These are phyloP conservation scores for Ganoderma leucocontextum DNA, from an alignment of 1,284 basidiomycete genomes.

Conservation along the genomic window DNA sequence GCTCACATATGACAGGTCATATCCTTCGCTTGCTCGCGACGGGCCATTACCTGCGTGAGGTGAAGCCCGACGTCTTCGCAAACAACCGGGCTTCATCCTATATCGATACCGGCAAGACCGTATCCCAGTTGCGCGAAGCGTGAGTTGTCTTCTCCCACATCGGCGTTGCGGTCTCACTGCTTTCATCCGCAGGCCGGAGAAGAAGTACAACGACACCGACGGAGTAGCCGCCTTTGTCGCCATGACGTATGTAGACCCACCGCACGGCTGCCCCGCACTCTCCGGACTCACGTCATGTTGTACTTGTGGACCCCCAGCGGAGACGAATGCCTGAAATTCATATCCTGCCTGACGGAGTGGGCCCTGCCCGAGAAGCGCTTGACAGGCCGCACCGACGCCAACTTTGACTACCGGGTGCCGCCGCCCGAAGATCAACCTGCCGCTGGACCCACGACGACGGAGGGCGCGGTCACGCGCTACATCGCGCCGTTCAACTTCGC, in stretches of 20 bases:
- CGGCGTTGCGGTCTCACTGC: background rate
- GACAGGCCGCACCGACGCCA: constrained; percentile 4
- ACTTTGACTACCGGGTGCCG: constrained; percentile 6
- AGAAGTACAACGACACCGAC: constrained; percentile 38
- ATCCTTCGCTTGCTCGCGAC: constrained; percentile 41
- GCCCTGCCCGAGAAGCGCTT: constrained; percentile 15
- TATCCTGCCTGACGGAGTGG: constrained; percentile 28
- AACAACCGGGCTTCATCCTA: constrained; percentile 41
- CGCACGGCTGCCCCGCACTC: too few relatives aligned
- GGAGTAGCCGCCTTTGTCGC: too few relatives aligned
- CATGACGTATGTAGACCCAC: too few relatives aligned
- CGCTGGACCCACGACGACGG: constrained; percentile 36
- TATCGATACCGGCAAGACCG: constrained; percentile 67
- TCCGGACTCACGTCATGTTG: constrained; percentile 22
- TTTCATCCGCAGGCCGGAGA: constrained; percentile 28
- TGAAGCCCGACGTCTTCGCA: constrained; percentile 43
- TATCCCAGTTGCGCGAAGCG: constrained; percentile 44
- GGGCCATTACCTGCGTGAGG: constrained; percentile 40
- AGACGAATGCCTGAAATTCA: constrained; percentile 25
- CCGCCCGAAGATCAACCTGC: constrained; percentile 25
- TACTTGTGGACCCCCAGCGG: constrained; percentile 18
- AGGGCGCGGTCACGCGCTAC: too few relatives aligned
- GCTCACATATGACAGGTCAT: too few relatives aligned
- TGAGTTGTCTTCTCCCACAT: constrained; percentile 27
- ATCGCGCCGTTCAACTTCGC: too few relatives aligned